Evolutionary conservation across 2,329 filamentous ascomycete species (phyloP).

Genomic region (Curvularia verruculosa): DNA sequence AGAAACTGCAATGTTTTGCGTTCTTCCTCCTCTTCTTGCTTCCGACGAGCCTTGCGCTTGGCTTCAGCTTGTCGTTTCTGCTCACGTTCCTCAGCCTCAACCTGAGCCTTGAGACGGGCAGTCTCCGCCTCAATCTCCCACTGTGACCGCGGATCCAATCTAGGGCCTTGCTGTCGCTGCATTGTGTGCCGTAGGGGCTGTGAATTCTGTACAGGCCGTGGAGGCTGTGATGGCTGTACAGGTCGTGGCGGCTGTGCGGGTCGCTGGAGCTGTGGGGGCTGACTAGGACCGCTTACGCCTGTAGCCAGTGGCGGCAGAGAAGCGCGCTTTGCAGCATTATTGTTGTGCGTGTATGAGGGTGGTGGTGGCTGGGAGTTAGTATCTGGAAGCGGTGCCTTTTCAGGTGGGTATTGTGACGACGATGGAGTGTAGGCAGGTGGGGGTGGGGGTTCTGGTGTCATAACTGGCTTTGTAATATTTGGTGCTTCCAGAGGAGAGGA

Average conservation of each 20-base stretch:
- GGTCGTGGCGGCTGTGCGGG: slow-evolving; percentile 1
- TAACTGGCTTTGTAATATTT: slow-evolving; percentile 38
- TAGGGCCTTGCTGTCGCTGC: slow-evolving; percentile 26
- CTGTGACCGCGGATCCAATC: slow-evolving; percentile 57
- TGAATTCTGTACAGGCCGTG: slow-evolving; percentile 6
- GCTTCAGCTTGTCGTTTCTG: slow-evolving; percentile 53
- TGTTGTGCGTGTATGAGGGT: slow-evolving; percentile 21
- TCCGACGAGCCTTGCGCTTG: slow-evolving; percentile 62
- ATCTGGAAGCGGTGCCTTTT: slow-evolving; percentile 27
- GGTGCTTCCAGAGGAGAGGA: slow-evolving; percentile 41
- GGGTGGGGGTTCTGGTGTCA: slow-evolving; percentile 40
- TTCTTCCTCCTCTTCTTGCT: slow-evolving; percentile 63
- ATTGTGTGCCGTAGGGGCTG: slow-evolving; percentile 6
- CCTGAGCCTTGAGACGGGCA: slow-evolving; percentile 53
- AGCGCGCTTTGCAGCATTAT: slow-evolving; percentile 33
- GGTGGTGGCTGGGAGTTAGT: slow-evolving; percentile 24
- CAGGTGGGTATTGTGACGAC: slow-evolving; percentile 29
- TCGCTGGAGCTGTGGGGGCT: slow-evolving; percentile 10
- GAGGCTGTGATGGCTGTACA: slow-evolving; percentile 8
- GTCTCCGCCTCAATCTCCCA: slow-evolving; percentile 61
- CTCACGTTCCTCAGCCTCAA: slow-evolving; percentile 52
- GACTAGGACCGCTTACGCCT: slow-evolving; percentile 22
- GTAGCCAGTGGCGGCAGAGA: slow-evolving; percentile 41
- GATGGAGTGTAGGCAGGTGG: slow-evolving; percentile 32
- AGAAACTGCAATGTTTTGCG: slow-evolving; percentile 42